Percentiles rank a stretch among this genome's conserved stretches.
phyloP scores from a whole-genome alignment of 441 rosid species.

The Lagerstroemia fauriei region DNA sequence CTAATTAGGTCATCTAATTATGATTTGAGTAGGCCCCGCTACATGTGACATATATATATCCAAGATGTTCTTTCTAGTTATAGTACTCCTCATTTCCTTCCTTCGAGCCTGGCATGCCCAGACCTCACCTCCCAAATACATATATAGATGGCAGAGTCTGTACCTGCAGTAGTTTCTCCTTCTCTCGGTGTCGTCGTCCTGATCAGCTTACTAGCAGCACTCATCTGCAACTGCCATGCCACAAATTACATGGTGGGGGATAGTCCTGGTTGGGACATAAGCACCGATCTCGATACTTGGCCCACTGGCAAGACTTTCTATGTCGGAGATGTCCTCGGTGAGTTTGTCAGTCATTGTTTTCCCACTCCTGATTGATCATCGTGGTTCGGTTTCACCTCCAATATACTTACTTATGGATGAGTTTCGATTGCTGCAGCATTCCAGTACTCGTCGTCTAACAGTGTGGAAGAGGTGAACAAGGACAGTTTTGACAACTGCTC shows the following conservation, averaged over 20 bases:
- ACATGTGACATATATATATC: slow-evolving; percentile 1
- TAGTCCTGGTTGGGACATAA: slow-evolving; percentile 88
- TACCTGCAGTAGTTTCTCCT: not conserved
- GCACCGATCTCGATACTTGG: slow-evolving; percentile 75
- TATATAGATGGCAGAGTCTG: not conserved
- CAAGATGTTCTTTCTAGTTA: not conserved
- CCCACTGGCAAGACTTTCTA: slow-evolving; percentile 52
- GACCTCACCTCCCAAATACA: not conserved
- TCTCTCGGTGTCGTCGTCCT: slow-evolving; percentile 28
- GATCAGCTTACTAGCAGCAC: slow-evolving; percentile 30
- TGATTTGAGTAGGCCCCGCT: slow-evolving; percentile 27
- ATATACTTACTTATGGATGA: too few relatives aligned
- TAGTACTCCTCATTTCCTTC: too few relatives aligned
- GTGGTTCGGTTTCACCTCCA: too few relatives aligned
- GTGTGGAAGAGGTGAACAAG: slow-evolving; percentile 56
- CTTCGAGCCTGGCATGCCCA: not conserved
- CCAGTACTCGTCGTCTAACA: slow-evolving; percentile 63
- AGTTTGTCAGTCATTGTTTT: slow-evolving; percentile 11
- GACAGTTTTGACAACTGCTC: slow-evolving; percentile 54
- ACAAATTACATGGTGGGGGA: slow-evolving; percentile 73
- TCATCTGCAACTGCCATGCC: slow-evolving; percentile 40
- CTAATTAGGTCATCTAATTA: slow-evolving; percentile 70
- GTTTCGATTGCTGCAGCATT: slow-evolving; percentile 41
- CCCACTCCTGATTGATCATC: not conserved
- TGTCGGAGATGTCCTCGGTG: slow-evolving; percentile 72